Evolutionary conservation across 441 rosid genomes (phyloP).

Genomic region (Populus tomentosa): DNA sequence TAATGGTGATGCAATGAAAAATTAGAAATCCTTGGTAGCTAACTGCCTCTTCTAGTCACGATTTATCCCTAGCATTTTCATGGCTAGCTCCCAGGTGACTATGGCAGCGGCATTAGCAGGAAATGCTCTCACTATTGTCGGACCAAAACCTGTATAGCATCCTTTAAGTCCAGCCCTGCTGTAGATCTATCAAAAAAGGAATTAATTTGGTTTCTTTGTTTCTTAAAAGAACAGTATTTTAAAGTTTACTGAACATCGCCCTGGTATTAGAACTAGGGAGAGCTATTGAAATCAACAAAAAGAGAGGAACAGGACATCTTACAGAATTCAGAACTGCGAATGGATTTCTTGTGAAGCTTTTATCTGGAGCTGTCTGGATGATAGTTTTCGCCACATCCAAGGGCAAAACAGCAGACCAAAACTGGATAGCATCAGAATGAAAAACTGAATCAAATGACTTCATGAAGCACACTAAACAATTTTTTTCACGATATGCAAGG

Average conservation of each 20-base stretch:
- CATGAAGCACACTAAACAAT: neutral
- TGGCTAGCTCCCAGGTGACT: conserved; percentile 86
- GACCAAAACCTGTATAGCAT: conserved; percentile 81
- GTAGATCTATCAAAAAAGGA: conserved; percentile 47
- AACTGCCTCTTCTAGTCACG: conserved; percentile 27
- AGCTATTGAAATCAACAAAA: neutral
- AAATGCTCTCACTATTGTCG: conserved; percentile 76
- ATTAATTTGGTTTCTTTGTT: neutral
- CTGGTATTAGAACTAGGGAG: neutral
- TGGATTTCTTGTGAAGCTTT: conserved; percentile 54
- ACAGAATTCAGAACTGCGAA: conserved; percentile 61
- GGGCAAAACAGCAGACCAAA: conserved; percentile 79
- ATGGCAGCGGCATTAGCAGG: conserved; percentile 98
- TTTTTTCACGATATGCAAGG: neutral
- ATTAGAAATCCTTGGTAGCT: neutral
- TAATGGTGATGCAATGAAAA: neutral
- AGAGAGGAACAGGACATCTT: conserved; percentile 20
- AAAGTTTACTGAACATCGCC: neutral
- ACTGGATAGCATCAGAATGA: conserved; percentile 31
- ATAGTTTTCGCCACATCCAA: conserved; percentile 89
- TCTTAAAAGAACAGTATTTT: neutral
- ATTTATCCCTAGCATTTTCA: conserved; percentile 67
- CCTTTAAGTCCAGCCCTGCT: conserved; percentile 70
- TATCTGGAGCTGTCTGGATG: conserved; percentile 71
- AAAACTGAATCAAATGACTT: neutral